phyloP scores from a whole-genome alignment of 768 basidiomycete genomes.

The Hericium alpestre region DNA sequence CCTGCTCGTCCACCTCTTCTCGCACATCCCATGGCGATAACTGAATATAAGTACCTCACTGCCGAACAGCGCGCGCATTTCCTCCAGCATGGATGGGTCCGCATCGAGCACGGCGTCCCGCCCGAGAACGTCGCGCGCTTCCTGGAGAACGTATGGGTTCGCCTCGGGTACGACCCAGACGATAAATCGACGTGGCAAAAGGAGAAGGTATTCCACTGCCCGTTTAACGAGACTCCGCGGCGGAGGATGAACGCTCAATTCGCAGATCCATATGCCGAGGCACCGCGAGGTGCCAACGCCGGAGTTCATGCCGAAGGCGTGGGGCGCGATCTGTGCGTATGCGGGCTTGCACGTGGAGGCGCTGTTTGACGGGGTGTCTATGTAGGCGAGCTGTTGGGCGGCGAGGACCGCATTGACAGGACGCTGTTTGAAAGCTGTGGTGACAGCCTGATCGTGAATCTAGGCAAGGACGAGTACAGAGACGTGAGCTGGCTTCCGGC shows the following conservation, averaged over 20 bases:
- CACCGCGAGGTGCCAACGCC: constrained; percentile 16
- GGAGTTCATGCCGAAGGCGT: constrained; percentile 20
- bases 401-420: constrained; percentile 25
- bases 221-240: too few species aligned
- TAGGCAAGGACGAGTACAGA: constrained; percentile 21
- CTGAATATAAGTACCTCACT: constrained; percentile 4
- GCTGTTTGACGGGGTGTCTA: constrained; percentile 1
- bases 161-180: constrained; percentile 22
- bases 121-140: constrained; percentile 19
- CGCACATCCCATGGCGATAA: neutral
- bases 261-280: constrained; percentile 23
- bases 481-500: constrained; percentile 7
- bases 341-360: neutral
- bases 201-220: constrained; percentile 13
- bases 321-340: constrained; percentile 15
- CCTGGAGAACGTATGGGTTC: constrained; percentile 24
- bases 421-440: constrained; percentile 18
- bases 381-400: constrained; percentile 25
- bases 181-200: constrained; percentile 26
- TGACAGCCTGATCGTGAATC: constrained; percentile 27
- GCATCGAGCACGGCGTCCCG: constrained; percentile 22
- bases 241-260: too few species aligned
- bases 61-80: constrained; percentile 24
- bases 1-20: too few species aligned
- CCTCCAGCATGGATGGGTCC: constrained; percentile 24